Base-by-base conservation (phyloP, 345 rosid species). In the Mercurialis annua region DNA sequence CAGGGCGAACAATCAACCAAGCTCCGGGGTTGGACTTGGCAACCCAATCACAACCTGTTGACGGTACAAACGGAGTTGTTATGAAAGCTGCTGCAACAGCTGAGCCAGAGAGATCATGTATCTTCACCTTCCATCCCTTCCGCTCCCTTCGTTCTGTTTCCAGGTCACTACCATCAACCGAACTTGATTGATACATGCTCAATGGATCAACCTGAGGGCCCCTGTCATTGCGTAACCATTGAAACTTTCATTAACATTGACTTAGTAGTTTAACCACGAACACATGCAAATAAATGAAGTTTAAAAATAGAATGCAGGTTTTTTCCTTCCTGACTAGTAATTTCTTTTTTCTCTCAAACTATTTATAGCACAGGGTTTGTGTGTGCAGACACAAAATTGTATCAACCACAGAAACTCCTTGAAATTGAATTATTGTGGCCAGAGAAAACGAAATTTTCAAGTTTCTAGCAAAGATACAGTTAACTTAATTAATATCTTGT, bases 1-100 rank as follows among this genome's bases (percentile, higher is more conserved):
- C 98, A 17, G 97, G 96, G 43, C 89, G 77, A 64, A 92, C 96
- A 53, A 92, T 92, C 71, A 90, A 81, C 98, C 98, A 92, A 66
- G 92, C 90, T 76, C 98, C 97, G 0, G 96, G 98, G 77, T 92
- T 92, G 36, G 98, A 92, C 81, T 76, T 85, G 49, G 96, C 92
- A n/a, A 92, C 98, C 98, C 96, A 92, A 77, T 88, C 98, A 87
- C 92, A 92, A 55, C 97, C 97, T 52, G 90, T 74, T 57, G 98
- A 87, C 54, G 98, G 98, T 56, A 92, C 96, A 81, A 92, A 92
- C 18, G 97, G 98, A 71, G 98, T 92, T 62, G 98, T 92, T 78
- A 92, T 90, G 88, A 92, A 92, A 78, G 97, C 93, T 59, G 93
- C 97, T 5, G 96, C 97, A 68, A 92, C 96, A 30, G 93, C 98